Evolutionary conservation across 768 basidiomycete genomes (phyloP).

Genomic region (Phylloporus sp.): DNA sequence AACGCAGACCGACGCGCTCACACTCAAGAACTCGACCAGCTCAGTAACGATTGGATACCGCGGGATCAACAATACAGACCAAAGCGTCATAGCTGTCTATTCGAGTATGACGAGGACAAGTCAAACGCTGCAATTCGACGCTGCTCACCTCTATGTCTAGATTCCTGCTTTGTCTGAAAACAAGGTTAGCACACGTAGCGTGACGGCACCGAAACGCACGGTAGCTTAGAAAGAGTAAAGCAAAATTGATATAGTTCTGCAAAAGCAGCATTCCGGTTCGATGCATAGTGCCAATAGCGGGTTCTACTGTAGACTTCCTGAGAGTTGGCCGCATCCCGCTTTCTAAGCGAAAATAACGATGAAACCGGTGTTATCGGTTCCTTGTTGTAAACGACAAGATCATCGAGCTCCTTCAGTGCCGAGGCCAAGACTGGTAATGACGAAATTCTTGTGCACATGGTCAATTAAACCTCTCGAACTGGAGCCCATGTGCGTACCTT

Average conservation of each 20-base stretch:
- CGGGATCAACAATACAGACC: conserved; percentile 69
- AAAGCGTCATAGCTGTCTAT: conserved; percentile 67
- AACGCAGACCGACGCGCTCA: conserved; percentile 28
- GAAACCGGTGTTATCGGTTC: conserved; percentile 32
- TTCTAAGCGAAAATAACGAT: conserved; percentile 28
- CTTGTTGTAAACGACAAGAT: conserved; percentile 48
- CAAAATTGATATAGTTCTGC: conserved; percentile 64
- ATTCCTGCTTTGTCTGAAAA: conserved; percentile 58
- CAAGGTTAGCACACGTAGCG: conserved; percentile 3
- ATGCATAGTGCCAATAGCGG: conserved; percentile 46
- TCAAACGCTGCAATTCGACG: not conserved
- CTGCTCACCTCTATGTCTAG: conserved; percentile 74
- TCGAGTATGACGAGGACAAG: not conserved
- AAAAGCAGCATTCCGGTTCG: conserved; percentile 50
- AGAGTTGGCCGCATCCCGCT: conserved; percentile 18
- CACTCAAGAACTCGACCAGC: conserved; percentile 61
- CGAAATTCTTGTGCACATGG: conserved; percentile 37
- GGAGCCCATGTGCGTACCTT: conserved; percentile 34
- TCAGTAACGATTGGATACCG: conserved; percentile 63
- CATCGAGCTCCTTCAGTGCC: conserved; percentile 57
- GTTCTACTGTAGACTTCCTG: conserved; percentile 52
- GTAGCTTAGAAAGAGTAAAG: conserved; percentile 64
- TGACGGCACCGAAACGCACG: conserved; percentile 43
- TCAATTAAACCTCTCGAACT: not conserved
- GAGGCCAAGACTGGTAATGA: conserved; percentile 45